Conservation (phyloP, 805 yeast species). For the Teunomyces funiuensis region DNA sequence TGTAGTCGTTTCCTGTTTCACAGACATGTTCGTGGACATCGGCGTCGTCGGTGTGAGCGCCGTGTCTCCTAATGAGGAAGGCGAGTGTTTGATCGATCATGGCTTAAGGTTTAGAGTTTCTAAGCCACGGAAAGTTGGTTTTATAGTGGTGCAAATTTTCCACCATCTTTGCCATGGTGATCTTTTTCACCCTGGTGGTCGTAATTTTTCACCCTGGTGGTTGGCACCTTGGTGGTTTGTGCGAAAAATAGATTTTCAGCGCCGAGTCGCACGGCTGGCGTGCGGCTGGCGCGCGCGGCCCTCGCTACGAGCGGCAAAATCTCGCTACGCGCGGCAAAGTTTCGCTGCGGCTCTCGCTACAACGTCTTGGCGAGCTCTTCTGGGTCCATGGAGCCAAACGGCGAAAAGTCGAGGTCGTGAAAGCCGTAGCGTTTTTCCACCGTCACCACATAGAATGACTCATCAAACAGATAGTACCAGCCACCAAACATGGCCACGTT, state of each 20-base stretch:
- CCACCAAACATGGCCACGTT: constrained; percentile 12
- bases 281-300: too few relatives aligned
- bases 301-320: too few relatives aligned
- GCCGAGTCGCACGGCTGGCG: too few relatives aligned
- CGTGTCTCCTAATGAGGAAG: constrained; percentile 24
- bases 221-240: too few relatives aligned
- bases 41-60: constrained; percentile 6
- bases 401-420: not conserved
- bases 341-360: not conserved
- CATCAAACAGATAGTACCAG: constrained; percentile 16
- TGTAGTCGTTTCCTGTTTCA: constrained; percentile 41
- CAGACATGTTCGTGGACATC: constrained; percentile 25
- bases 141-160: not conserved
- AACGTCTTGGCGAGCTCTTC: not conserved
- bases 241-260: too few relatives aligned
- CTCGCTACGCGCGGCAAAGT: too few relatives aligned
- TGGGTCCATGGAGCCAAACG: not conserved
- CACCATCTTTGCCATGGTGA: too few relatives aligned
- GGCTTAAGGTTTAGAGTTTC: not conserved
- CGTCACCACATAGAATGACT: constrained; percentile 8
- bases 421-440: not conserved
- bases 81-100: not conserved
- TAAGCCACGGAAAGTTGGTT: not conserved
- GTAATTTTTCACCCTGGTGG: too few relatives aligned
- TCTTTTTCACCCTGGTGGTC: too few relatives aligned